Conservation (phyloP, 2,329 filamentous ascomycete species). For the Fusarium sp. region DNA sequence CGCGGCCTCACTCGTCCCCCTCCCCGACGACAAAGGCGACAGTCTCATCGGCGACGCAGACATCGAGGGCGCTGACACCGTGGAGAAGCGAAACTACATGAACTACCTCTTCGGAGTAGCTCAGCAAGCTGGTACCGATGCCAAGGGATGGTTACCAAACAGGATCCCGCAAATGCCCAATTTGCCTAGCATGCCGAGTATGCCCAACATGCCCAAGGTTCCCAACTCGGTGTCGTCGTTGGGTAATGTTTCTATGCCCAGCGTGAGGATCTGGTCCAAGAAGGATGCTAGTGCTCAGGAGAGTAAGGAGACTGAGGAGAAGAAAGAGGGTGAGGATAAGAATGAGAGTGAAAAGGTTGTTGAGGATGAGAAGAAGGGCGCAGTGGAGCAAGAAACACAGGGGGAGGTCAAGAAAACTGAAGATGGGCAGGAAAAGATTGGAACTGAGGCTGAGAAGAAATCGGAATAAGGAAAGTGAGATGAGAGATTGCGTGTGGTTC, state of each 20-base stretch:
- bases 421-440: not conserved
- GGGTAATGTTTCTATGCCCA: constrained; percentile 50
- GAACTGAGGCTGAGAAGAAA: not conserved
- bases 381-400: accelerated
- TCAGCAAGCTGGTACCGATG: constrained; percentile 60
- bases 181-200: constrained; percentile 50
- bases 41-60: constrained; percentile 49
- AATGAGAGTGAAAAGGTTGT: not conserved
- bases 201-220: constrained; percentile 51
- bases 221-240: constrained; percentile 48
- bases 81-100: constrained; percentile 59
- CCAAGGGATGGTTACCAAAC: constrained; percentile 61
- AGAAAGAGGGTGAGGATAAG: not conserved
- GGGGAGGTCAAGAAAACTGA: not conserved
- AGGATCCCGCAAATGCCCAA: constrained; percentile 55
- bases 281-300: constrained; percentile 19
- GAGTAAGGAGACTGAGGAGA: not conserved
- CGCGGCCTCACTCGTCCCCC: constrained; percentile 62
- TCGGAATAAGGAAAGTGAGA: not conserved
- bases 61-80: constrained; percentile 52
- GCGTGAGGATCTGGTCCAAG: constrained; percentile 50
- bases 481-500: not conserved
- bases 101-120: constrained; percentile 64
- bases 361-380: not conserved
- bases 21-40: constrained; percentile 58